These are phyloP conservation scores for Senna siamea DNA, from an alignment of 306 rosid species.

Conservation along the genomic window DNA sequence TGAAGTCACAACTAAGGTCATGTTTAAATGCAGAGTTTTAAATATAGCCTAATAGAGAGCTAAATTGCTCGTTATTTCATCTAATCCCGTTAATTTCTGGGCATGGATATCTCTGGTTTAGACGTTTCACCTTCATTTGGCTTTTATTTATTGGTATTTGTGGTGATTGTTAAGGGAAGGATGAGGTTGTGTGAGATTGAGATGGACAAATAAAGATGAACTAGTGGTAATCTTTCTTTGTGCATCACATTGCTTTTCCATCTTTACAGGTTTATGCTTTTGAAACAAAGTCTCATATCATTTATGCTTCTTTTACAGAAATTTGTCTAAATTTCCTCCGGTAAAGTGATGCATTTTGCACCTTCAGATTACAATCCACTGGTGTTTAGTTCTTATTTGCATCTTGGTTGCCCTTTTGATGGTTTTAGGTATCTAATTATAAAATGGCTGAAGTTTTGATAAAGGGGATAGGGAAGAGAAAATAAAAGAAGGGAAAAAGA, in stretches of 20 bases:
- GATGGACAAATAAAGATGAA: constrained; percentile 30
- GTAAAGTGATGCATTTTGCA: constrained; percentile 48
- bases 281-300: constrained; percentile 57
- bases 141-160: constrained; percentile 18
- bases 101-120: not conserved
- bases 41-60: too few relatives aligned
- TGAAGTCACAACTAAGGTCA: too few relatives aligned
- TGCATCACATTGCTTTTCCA: constrained; percentile 50
- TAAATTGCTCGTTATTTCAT: too few relatives aligned
- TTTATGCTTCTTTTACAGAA: constrained; percentile 53
- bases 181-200: constrained; percentile 32
- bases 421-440: constrained; percentile 45
- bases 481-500: constrained; percentile 47
- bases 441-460: constrained; percentile 50
- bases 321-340: constrained; percentile 50
- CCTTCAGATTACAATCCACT: constrained; percentile 48
- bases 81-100: not conserved
- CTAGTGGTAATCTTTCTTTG: constrained; percentile 43
- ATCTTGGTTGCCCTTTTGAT: constrained; percentile 47
- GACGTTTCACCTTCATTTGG: constrained; percentile 23
- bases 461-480: constrained; percentile 47
- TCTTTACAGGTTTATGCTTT: constrained; percentile 60
- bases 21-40: too few relatives aligned
- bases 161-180: constrained; percentile 22
- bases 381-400: constrained; percentile 33